phyloP scores from a whole-genome alignment of 306 rosid genomes.

The Dalbergia cochinchinensis region DNA sequence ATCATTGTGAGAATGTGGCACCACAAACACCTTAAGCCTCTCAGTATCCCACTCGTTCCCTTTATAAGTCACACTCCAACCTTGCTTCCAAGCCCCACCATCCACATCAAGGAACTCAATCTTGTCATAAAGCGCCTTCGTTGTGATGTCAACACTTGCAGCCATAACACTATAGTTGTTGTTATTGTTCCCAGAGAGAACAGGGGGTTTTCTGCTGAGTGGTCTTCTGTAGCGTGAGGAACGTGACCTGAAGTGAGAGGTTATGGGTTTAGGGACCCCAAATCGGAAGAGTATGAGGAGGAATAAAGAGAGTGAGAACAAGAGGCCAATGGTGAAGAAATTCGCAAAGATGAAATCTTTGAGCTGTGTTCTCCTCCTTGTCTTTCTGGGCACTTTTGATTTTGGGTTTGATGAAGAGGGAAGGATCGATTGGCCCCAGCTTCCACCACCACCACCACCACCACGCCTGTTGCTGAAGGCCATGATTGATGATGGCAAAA shows the following conservation, averaged over 20 bases:
- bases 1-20: slow-evolving; percentile 98
- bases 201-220: slow-evolving; percentile 50
- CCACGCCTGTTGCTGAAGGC: slow-evolving; percentile 80
- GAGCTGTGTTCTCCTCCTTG: slow-evolving; percentile 62
- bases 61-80: slow-evolving; percentile 83
- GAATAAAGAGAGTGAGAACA: slow-evolving; percentile 68
- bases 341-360: slow-evolving; percentile 76
- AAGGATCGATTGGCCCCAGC: slow-evolving; percentile 71
- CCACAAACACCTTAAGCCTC: slow-evolving; percentile 88
- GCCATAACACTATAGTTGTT: slow-evolving; percentile 8
- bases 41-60: slow-evolving; percentile 96
- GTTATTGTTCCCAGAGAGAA: neutral
- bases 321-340: slow-evolving; percentile 83
- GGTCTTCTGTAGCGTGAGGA: slow-evolving; percentile 58
- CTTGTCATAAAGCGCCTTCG: slow-evolving; percentile 80
- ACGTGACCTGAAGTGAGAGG: slow-evolving; percentile 58
- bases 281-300: slow-evolving; percentile 69
- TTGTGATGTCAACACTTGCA: slow-evolving; percentile 82
- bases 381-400: slow-evolving; percentile 72
- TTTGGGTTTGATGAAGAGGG: slow-evolving; percentile 77
- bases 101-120: slow-evolving; percentile 84
- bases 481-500: slow-evolving; percentile 46
- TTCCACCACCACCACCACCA: slow-evolving; percentile 75
- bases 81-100: slow-evolving; percentile 98
- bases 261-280: slow-evolving; percentile 82